Evolutionary conservation across 2,329 filamentous ascomycete genomes (phyloP).

Genomic region (Xylogone sp.): DNA sequence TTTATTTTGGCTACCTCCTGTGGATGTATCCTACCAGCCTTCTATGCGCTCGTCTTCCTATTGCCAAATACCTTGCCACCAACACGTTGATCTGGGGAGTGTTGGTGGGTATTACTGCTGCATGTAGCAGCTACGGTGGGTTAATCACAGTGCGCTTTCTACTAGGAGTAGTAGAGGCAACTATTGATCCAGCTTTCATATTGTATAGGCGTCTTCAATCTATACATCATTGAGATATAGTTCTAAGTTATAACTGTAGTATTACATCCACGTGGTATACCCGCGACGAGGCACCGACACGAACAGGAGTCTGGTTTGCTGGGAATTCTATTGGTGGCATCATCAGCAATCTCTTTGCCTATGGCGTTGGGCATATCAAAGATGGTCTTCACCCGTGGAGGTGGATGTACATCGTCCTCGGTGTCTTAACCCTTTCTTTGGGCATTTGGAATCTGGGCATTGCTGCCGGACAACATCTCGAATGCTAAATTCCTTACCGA

Average conservation of each 20-base stretch:
- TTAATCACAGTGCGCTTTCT: slow-evolving; percentile 46
- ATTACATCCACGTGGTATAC: slow-evolving; percentile 38
- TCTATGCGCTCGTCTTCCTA: slow-evolving; percentile 49
- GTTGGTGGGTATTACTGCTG: slow-evolving; percentile 43
- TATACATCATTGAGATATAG: too few relatives aligned
- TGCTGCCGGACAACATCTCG: slow-evolving; percentile 50
- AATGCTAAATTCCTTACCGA: slow-evolving; percentile 53
- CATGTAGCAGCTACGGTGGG: slow-evolving; percentile 45
- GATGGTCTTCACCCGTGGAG: slow-evolving; percentile 46
- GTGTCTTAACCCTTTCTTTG: slow-evolving; percentile 46
- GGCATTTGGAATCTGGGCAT: slow-evolving; percentile 42
- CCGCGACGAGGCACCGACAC: slow-evolving; percentile 51
- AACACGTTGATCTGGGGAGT: slow-evolving; percentile 31
- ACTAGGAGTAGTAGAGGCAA: slow-evolving; percentile 47
- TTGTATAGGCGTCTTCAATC: slow-evolving; percentile 21
- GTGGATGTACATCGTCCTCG: slow-evolving; percentile 53
- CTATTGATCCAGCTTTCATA: slow-evolving; percentile 50
- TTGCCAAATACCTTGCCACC: slow-evolving; percentile 47
- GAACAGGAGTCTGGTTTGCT: slow-evolving; percentile 58
- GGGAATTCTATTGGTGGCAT: slow-evolving; percentile 49
- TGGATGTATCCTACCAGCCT: slow-evolving; percentile 35
- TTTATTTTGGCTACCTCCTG: slow-evolving; percentile 44
- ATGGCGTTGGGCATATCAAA: slow-evolving; percentile 51
- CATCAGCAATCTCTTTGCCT: slow-evolving; percentile 48
- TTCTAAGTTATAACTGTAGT: too few relatives aligned